A percentile compares a stretch with the other conserved stretches of the same genome.
Conservation (phyloP, 2,329 filamentous ascomycete species). For the Knufia fluminis region DNA sequence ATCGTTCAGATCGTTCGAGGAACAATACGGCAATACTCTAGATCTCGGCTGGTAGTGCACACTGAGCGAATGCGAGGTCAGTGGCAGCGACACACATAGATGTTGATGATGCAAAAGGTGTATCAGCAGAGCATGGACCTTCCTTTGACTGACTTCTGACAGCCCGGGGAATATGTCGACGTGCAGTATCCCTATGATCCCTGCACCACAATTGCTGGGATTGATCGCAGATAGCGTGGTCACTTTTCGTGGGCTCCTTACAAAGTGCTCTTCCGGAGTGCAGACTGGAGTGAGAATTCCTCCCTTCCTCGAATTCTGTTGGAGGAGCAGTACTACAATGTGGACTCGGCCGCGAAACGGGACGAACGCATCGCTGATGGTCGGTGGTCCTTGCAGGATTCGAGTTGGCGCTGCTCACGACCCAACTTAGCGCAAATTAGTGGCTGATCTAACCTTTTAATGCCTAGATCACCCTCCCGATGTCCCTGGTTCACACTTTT, state of each 20-base stretch:
- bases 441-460: background rate
- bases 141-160: background rate
- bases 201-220: background rate
- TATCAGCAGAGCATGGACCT: background rate
- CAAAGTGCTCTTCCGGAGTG: no score
- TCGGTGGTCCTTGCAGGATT: background rate
- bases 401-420: background rate
- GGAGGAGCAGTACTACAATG: background rate
- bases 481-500: background rate
- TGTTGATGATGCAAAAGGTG: background rate
- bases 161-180: background rate
- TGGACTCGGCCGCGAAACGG: background rate
- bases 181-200: background rate
- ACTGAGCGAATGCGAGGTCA: background rate
- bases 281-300: no score
- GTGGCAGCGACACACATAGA: background rate
- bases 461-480: background rate
- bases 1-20: background rate
- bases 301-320: background rate
- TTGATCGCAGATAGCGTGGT: background rate
- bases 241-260: background rate
- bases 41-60: background rate
- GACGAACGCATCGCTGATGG: background rate
- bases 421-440: background rate
- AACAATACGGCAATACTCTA: background rate